phyloP scores from a whole-genome alignment of 73 alveolate species.

The Paramecium caudatum region DNA sequence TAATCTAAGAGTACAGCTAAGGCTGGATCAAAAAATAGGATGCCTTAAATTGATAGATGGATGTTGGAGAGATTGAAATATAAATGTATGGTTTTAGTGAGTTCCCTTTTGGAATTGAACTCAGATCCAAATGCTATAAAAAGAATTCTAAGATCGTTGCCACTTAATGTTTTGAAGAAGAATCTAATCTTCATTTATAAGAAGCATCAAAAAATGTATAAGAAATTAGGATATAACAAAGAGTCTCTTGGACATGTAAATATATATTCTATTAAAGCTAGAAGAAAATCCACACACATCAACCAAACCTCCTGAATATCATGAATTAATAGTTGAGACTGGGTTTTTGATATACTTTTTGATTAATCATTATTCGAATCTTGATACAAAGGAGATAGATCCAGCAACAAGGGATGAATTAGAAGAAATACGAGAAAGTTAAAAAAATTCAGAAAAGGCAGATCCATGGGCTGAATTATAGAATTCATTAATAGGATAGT shows the following conservation, averaged over 20 bases:
- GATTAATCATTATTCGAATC: slow-evolving; percentile 46
- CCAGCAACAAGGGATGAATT: slow-evolving; percentile 60
- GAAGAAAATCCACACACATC: slow-evolving; percentile 44
- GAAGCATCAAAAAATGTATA: slow-evolving; percentile 69
- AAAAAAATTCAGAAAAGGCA: slow-evolving; percentile 58
- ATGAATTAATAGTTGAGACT: slow-evolving; percentile 69
- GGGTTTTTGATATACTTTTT: slow-evolving; percentile 74
- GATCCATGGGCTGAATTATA: slow-evolving; percentile 73
- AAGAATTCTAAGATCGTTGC: slow-evolving; percentile 79
- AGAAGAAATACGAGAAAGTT: slow-evolving; percentile 38
- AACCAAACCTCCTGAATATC: slow-evolving; percentile 53
- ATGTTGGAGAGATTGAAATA: slow-evolving; percentile 78
- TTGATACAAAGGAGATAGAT: slow-evolving; percentile 59
- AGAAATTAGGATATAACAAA: slow-evolving; percentile 56
- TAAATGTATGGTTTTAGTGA: slow-evolving; percentile 78
- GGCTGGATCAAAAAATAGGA: neutral
- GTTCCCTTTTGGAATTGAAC: slow-evolving; percentile 74
- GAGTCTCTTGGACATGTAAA: slow-evolving; percentile 63
- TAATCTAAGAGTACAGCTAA: slow-evolving; percentile 65
- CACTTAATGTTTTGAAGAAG: slow-evolving; percentile 75
- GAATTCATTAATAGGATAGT: slow-evolving; percentile 34
- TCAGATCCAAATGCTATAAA: slow-evolving; percentile 75
- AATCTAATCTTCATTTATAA: slow-evolving; percentile 72
- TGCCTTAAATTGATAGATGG: slow-evolving; percentile 72
- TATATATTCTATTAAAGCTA: neutral